A percentile compares a stretch with the other conserved stretches of the same genome.
Conservation (phyloP, 2,329 filamentous ascomycete species). For the Xylaria sp. region DNA sequence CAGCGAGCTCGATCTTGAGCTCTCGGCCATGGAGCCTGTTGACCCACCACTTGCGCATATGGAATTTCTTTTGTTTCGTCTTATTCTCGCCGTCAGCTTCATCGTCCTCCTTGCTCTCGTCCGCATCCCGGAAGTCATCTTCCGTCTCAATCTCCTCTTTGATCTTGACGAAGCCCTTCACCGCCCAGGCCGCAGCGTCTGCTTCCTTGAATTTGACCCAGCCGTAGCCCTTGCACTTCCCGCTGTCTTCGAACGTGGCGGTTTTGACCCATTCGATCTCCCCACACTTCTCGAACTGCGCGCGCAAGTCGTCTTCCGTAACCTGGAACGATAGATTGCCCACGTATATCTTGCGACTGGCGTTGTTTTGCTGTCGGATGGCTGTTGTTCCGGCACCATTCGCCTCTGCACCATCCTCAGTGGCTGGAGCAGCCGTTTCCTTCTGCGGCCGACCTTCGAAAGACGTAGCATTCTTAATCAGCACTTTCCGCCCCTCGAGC, state of each 20-base stretch:
- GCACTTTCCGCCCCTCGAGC: constrained; percentile 77
- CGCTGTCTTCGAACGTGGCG: constrained; percentile 94
- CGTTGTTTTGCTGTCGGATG: constrained; percentile 56
- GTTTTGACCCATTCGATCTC: constrained; percentile 84
- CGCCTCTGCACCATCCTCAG: constrained; percentile 50
- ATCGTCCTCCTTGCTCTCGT: constrained; percentile 51
- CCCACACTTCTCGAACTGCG: constrained; percentile 88
- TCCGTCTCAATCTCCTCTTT: constrained; percentile 72
- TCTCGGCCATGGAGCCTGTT: constrained; percentile 83
- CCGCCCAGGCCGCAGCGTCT: constrained; percentile 78
- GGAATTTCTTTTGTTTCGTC: constrained; percentile 64
- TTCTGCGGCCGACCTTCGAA: constrained; percentile 90
- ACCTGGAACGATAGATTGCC: constrained; percentile 88
- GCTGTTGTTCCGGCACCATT: constrained; percentile 37
- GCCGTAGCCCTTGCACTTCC: constrained; percentile 97
- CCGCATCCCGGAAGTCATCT: constrained; percentile 65
- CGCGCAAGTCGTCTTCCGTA: constrained; percentile 81
- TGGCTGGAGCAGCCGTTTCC: constrained; percentile 49
- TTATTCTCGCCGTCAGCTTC: constrained; percentile 55
- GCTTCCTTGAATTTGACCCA: constrained; percentile 92
- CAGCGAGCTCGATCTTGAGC: constrained; percentile 90
- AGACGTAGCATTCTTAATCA: constrained; percentile 92
- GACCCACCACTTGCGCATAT: constrained; percentile 81
- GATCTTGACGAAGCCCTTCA: constrained; percentile 83
- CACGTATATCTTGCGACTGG: constrained; percentile 87